These are phyloP conservation scores for Penicillium waksmanii DNA, from an alignment of 495 filamentous ascomycete genomes.

Conservation along the genomic window DNA sequence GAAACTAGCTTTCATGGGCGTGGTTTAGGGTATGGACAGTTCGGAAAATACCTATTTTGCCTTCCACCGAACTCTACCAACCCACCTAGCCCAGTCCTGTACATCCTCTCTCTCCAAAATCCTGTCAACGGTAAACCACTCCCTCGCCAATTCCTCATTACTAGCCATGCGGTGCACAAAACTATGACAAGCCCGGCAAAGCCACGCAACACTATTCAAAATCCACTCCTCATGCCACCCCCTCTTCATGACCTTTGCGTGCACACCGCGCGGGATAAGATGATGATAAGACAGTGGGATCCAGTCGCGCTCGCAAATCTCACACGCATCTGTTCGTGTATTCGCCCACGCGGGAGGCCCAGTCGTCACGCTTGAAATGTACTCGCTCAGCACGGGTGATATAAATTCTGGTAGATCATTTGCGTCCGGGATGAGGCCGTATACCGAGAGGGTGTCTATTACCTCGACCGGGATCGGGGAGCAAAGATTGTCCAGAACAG, in stretches of 20 bases:
- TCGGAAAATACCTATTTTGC: slow-evolving; percentile 35
- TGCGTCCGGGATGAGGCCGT: slow-evolving; percentile 56
- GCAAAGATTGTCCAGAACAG: slow-evolving; percentile 44
- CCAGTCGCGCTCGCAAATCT: slow-evolving; percentile 80
- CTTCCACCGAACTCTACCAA: slow-evolving; percentile 68
- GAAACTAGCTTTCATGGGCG: too few relatives aligned
- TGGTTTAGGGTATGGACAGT: too few relatives aligned
- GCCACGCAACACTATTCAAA: slow-evolving; percentile 82
- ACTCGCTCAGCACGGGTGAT: slow-evolving; percentile 60
- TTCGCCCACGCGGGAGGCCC: slow-evolving; percentile 63
- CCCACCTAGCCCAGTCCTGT: slow-evolving; percentile 68
- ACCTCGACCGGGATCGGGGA: slow-evolving; percentile 52
- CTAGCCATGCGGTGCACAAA: slow-evolving; percentile 78
- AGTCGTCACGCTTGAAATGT: slow-evolving; percentile 55
- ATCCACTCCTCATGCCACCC: slow-evolving; percentile 80
- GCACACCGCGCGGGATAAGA: slow-evolving; percentile 75
- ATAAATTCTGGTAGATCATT: slow-evolving; percentile 59
- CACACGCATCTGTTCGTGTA: slow-evolving; percentile 65
- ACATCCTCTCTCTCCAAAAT: slow-evolving; percentile 75
- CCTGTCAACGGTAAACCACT: slow-evolving; percentile 73
- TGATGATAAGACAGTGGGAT: slow-evolving; percentile 84
- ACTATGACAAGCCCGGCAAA: slow-evolving; percentile 85
- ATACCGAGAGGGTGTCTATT: slow-evolving; percentile 64
- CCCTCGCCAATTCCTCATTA: slow-evolving; percentile 79
- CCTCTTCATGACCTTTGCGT: slow-evolving; percentile 76